phyloP scores from a whole-genome alignment of 768 basidiomycete genomes.

The Termitomyces sp. region DNA sequence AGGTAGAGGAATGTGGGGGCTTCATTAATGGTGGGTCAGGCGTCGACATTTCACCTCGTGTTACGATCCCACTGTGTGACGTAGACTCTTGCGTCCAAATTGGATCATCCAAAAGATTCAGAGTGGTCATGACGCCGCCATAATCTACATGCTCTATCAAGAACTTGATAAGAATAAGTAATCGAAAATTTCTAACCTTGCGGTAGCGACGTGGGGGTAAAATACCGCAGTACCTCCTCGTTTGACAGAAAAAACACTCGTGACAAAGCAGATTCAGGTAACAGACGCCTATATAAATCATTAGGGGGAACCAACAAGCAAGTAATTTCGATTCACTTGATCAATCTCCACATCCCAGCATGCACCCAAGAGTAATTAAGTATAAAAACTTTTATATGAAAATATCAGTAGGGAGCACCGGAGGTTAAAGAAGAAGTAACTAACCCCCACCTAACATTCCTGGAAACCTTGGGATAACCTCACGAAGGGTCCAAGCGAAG shows the following conservation, averaged over 20 bases:
- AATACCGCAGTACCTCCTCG: constrained; percentile 49
- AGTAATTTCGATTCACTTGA: constrained; percentile 44
- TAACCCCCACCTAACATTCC: constrained; percentile 72
- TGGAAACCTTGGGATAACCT: constrained; percentile 66
- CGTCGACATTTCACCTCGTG: constrained; percentile 9
- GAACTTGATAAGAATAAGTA: background rate
- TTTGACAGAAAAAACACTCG: constrained; percentile 62
- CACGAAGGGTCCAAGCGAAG: constrained; percentile 57
- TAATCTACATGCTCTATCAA: constrained; percentile 43
- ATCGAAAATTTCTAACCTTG: constrained; percentile 34
- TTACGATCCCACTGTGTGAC: constrained; percentile 11
- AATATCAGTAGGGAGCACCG: constrained; percentile 5
- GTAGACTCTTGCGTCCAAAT: constrained; percentile 25
- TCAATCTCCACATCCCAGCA: constrained; percentile 58
- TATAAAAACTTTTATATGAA: constrained; percentile 45
- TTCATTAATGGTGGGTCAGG: constrained; percentile 15
- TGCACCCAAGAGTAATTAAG: constrained; percentile 75
- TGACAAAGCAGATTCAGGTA: constrained; percentile 54
- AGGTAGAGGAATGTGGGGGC: constrained; percentile 14
- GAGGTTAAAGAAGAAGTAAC: background rate
- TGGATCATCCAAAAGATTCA: constrained; percentile 46
- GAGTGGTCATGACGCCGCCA: constrained; percentile 53
- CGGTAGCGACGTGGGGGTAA: constrained; percentile 48
- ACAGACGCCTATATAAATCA: constrained; percentile 40
- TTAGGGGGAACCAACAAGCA: background rate